Evolutionary conservation across 768 basidiomycete genomes (phyloP).

Genomic region (Flagelloscypha sp.): DNA sequence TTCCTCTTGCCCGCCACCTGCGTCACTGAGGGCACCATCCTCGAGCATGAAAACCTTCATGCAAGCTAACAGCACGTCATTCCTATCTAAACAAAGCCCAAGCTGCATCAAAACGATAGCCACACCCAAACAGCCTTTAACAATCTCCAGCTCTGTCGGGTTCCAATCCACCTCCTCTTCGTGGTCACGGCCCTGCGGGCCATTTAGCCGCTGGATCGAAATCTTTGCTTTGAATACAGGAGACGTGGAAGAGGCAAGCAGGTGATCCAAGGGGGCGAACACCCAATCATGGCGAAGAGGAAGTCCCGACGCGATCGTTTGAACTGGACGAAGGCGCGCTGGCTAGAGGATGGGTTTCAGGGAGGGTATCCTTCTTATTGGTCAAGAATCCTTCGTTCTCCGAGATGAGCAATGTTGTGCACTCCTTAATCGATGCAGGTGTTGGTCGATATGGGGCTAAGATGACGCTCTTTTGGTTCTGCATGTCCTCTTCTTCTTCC

Average conservation of each 20-base stretch:
- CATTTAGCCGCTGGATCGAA: too few relatives aligned
- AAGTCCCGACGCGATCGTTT: constrained; percentile 34
- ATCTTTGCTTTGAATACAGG: constrained; percentile 56
- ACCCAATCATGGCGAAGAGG: constrained; percentile 59
- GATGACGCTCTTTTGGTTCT: constrained; percentile 21
- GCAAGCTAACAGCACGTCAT: constrained; percentile 62
- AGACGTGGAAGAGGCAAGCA: constrained; percentile 71
- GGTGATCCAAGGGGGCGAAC: constrained; percentile 61
- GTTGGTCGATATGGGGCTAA: constrained; percentile 46
- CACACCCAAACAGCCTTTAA: constrained; percentile 61
- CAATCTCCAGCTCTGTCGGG: constrained; percentile 70
- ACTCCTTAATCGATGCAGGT: constrained; percentile 45
- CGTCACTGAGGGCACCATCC: constrained; percentile 53
- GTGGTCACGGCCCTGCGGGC: too few relatives aligned
- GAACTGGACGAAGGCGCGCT: constrained; percentile 3
- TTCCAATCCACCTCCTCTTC: constrained; percentile 47
- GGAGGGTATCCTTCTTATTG: too few relatives aligned
- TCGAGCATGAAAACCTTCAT: constrained; percentile 98
- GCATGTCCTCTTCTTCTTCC: not conserved
- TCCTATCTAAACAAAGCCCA: constrained; percentile 24
- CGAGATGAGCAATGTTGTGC: constrained; percentile 56
- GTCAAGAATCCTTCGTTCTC: too few relatives aligned
- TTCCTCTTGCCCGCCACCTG: constrained; percentile 36
- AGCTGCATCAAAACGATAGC: constrained; percentile 40
- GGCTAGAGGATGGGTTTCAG: too few relatives aligned